Evolutionary conservation across 108 stramenopile genomes (phyloP).

Genomic region (Skeletonema costatum): DNA sequence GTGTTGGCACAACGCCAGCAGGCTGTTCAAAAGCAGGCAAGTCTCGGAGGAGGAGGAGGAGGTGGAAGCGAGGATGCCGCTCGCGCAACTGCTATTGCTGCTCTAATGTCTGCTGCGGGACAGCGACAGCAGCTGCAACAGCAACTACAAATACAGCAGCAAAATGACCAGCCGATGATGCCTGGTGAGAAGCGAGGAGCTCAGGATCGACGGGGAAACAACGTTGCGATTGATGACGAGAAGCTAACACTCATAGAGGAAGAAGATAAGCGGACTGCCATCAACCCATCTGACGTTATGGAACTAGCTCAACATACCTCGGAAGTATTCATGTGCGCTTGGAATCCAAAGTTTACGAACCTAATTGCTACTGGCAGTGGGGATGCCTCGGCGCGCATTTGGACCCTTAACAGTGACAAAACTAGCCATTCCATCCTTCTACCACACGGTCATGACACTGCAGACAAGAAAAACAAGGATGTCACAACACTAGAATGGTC

Average conservation of each 20-base stretch:
- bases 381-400: conserved; percentile 93
- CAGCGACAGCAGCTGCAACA: conserved; percentile 29
- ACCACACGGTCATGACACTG: conserved; percentile 78
- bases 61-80: conserved; percentile 17
- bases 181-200: conserved; percentile 11
- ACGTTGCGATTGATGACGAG: conserved; percentile 13
- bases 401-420: conserved; percentile 79
- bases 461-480: conserved; percentile 93
- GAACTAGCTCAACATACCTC: conserved; percentile 84
- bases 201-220: conserved; percentile 15
- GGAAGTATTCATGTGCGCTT: conserved; percentile 97
- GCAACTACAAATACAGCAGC: conserved; percentile 12
- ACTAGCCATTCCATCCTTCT: conserved; percentile 76
- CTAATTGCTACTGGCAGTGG: conserved; percentile 95
- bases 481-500: conserved; percentile 97
- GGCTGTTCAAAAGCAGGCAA: conserved; percentile 17
- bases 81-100: conserved; percentile 36
- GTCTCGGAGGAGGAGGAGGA: conserved; percentile 7
- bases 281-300: conserved; percentile 65
- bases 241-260: conserved; percentile 26
- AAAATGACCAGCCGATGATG: conserved; percentile 5
- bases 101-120: conserved; percentile 35
- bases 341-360: conserved; percentile 92
- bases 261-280: conserved; percentile 70
- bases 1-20: conserved; percentile 45